Base-by-base conservation (phyloP, 805 yeast species). In the Blastobotrys muscicola region DNA sequence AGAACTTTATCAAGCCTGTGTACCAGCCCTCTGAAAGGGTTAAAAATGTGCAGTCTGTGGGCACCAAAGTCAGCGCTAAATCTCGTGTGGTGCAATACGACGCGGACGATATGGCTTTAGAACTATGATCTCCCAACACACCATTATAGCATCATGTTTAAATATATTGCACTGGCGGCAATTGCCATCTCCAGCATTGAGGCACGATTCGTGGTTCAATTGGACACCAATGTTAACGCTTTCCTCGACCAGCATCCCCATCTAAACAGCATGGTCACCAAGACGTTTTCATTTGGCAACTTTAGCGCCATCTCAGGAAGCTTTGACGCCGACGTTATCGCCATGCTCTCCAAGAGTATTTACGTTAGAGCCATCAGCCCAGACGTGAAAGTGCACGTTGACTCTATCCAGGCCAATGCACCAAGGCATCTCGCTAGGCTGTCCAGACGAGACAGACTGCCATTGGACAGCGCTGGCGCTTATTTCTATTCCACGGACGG, bases 281-380 rank as follows among this genome's bases (percentile, higher is more conserved):
- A 71, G 44, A 66, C 74, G 9, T 77, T 77, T 50, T 70, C 82
- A 0, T 76, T 85, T 54, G 94, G 94, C 1, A 70, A 69, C 15
- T 82, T 84, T 56, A 76, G 74, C 50, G 94, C 83, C 0, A 75
- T 86, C 48, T 70, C 80, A 0, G 86, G 87, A 1, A 71, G 51
- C 70, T 43, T 75, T 81, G 56, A 66, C 79, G 8, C 58, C 62
- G 23, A 74, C 66, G 8, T 65, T 71, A 1, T 52, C 75, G 32
- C 69, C 67, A 7, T 65, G 71, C 51, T 68, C 2, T 60, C 49
- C 53, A 51, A 51, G n/a, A 54, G 41, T 36, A 29, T 41, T 31
- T 41, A 45, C 26, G 50, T 46, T 8, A 29, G 50, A 12, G 82
- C 78, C 33, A 68, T 86, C 2, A 77, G 82, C 0, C 82, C 81